Conservation (phyloP, 192 early-diverging fungal species). For the Coemansia sp. region DNA sequence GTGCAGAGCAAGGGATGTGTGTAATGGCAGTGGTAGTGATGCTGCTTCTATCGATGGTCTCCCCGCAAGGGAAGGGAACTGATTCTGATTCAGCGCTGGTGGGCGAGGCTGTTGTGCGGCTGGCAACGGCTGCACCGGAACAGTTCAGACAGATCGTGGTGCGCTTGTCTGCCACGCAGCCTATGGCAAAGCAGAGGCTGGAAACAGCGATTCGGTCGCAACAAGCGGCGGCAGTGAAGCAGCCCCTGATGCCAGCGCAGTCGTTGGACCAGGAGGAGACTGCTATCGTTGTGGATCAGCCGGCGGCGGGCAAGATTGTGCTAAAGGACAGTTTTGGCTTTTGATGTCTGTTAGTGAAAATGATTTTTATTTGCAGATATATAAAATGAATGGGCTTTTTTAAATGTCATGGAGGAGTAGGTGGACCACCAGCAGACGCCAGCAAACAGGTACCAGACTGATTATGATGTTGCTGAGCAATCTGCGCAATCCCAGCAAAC, state of each 20-base stretch:
- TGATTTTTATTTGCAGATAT: no score
- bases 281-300: no score
- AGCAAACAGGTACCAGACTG: no score
- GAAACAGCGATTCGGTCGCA: slow-evolving; percentile 32
- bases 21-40: slow-evolving; percentile 34
- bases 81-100: background rate
- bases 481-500: slow-evolving; percentile 13
- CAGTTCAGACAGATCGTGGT: slow-evolving; percentile 26
- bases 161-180: slow-evolving; percentile 19
- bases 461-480: no score
- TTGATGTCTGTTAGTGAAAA: background rate
- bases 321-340: slow-evolving; percentile 39
- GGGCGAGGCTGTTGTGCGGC: slow-evolving; percentile 20
- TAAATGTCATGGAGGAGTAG: slow-evolving; percentile 8
- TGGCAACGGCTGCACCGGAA: slow-evolving; percentile 22
- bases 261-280: background rate
- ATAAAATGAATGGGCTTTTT: background rate
- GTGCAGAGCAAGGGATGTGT: background rate
- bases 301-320: slow-evolving; percentile 8
- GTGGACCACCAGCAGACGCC: background rate
- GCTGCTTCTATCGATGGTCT: slow-evolving; percentile 39
- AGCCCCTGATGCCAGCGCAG: background rate
- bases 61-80: background rate
- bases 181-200: slow-evolving; percentile 23
- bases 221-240: background rate